Base-by-base conservation (phyloP, 257 asterid genomes). In the Apocynum venetum region DNA sequence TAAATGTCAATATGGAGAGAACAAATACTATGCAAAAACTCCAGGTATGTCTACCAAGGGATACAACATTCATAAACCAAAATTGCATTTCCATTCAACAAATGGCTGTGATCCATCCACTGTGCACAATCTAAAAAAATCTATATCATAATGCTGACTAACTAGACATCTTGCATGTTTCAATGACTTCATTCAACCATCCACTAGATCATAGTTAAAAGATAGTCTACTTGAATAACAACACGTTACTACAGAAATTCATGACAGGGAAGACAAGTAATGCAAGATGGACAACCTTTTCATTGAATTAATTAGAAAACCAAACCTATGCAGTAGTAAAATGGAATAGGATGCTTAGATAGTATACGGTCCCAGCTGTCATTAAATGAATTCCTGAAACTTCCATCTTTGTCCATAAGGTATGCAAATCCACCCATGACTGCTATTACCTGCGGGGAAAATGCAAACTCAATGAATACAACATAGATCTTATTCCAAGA, bases 311-410 rank as follows among this genome's bases (percentile, higher is more conserved):
- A 41, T 41, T 17, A 17, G 35, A 41, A 67, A 67, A 31, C 65
- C 76, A 13, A 71, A 88, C 89, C 91, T 77, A 86, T 60, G 77
- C 87, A 84, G 69, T 86, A 88, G 83, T 88, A 88, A 74, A 88
- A 88, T 40, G 91, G 91, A 72, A 86, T 81, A 13, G 89, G 89
- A 74, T 86, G 91, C 73, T 69, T 86, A 13, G 91, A 88, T 55
- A 88, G 86, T 78, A 86, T 75, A 44, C 86, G 88, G 76, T 88
- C 91, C 89, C 89, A 88, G 77, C 88, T 86, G 76, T 84, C 89
- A 73, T 81, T 82, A 76, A 88, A 84, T 67, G 91, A 84, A 53
- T 82, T 83, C 83, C 86, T 86, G 79, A 88, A 80, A 64, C 80
- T 79, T 73, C 89, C 91, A 77, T 88, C 88, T 78, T 82, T 86